Evolutionary conservation across 73 alveolate genomes (phyloP).

Genomic region (Durusdinium trenchii): DNA sequence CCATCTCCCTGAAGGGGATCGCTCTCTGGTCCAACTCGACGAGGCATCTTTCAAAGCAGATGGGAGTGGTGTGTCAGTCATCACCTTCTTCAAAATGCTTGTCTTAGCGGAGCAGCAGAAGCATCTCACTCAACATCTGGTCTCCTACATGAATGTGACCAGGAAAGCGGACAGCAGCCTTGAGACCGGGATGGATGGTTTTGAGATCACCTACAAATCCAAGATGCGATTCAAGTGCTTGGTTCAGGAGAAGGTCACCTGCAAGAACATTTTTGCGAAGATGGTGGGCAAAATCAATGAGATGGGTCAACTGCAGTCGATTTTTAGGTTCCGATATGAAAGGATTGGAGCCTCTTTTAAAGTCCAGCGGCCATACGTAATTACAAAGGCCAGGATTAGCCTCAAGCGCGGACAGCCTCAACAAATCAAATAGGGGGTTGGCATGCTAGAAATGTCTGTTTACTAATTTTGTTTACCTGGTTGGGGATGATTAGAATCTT

Average conservation of each 20-base stretch:
- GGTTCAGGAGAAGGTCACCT: not conserved
- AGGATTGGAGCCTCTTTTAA: not conserved
- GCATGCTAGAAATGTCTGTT: too few species aligned
- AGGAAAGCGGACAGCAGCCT: not conserved
- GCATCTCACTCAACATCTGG: not conserved
- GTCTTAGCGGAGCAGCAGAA: not conserved
- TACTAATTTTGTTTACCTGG: too few species aligned
- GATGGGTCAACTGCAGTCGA: not conserved
- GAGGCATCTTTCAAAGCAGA: not conserved
- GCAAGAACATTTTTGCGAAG: not conserved
- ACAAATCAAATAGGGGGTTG: not conserved
- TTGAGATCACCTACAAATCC: not conserved
- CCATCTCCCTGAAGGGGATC: not conserved
- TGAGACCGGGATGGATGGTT: not conserved
- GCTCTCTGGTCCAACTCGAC: not conserved
- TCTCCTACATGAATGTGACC: not conserved
- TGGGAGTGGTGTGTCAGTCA: not conserved
- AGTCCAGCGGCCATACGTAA: slow-evolving; percentile 26
- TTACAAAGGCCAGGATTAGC: not conserved
- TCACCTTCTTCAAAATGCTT: not conserved
- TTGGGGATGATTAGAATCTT: too few species aligned
- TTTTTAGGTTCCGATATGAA: not conserved
- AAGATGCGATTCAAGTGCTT: not conserved
- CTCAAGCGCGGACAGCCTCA: not conserved
- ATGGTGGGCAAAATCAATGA: not conserved